Evolutionary conservation across 192 early-diverging fungal species (phyloP), one percentile per base, ranked within the genome.

Genomic region (Entomortierella parvispora): DNA sequence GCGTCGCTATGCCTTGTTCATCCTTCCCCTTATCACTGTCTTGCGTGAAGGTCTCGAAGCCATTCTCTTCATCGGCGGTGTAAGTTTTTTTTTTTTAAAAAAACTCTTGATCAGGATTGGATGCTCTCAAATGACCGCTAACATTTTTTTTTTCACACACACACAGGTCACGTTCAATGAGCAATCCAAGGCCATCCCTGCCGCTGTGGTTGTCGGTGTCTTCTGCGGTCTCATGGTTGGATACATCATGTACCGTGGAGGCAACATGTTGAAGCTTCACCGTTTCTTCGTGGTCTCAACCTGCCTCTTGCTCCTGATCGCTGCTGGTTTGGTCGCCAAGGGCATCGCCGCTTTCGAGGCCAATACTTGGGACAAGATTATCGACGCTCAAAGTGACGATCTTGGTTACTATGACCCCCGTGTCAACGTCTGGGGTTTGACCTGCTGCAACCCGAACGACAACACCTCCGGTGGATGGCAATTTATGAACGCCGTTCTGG

Each of bases 41-140:
- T 67, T 93, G 18, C 84, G 96, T 29, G 96, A 97, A 84, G 93
- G 92, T 3, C 69, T 97, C 1, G 96, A 97, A 75, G 89, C 93
- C 4, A 83, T 97, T 2, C 87, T 97, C 7, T 93, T 97, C 80
- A 85, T 97, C 46, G 95, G 89, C 51, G 96, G 96, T 22, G 93
- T 92, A 70, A 74, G 74, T 70, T n/a, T 28, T 32, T 46, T 58
- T 31, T 83, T 62, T 17, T n/a, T n/a, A n/a, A n/a, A n/a, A n/a
- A n/a, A n/a, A n/a, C n/a, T n/a, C n/a, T n/a, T n/a, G n/a, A n/a
- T n/a, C n/a, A n/a, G n/a, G n/a, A n/a, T n/a, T n/a, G n/a, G n/a
- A n/a, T n/a, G n/a, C n/a, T n/a, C n/a, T n/a, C n/a, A n/a, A n/a
- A n/a, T n/a, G n/a, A n/a, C 14, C 18, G 17, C 17, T n/a, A 6